Conservation (phyloP, 768 basidiomycete species). For the Serendipita indica region DNA sequence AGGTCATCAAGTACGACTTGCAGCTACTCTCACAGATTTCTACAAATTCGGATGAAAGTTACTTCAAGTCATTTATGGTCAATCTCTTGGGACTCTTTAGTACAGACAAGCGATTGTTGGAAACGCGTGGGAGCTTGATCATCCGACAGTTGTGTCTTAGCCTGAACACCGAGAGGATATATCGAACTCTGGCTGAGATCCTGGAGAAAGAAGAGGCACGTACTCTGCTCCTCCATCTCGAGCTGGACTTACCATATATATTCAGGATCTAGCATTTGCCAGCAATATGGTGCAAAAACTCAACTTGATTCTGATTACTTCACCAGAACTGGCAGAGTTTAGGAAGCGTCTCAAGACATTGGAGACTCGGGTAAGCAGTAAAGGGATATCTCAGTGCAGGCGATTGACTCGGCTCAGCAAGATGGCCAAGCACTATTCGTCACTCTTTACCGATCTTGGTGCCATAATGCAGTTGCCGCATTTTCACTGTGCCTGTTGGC, state of each 20-base stretch:
- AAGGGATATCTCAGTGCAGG: background rate
- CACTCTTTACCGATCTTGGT: slow-evolving; percentile 92
- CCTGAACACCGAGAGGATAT: slow-evolving; percentile 90
- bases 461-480: slow-evolving; percentile 92
- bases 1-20: slow-evolving; percentile 93
- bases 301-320: slow-evolving; percentile 91
- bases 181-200: slow-evolving; percentile 90
- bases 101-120: slow-evolving; percentile 79
- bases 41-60: slow-evolving; percentile 84
- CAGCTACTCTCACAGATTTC: slow-evolving; percentile 95
- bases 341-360: slow-evolving; percentile 82
- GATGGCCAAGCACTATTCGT: slow-evolving; percentile 94
- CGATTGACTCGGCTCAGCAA: slow-evolving; percentile 36
- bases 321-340: slow-evolving; percentile 91
- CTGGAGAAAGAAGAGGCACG: slow-evolving; percentile 92
- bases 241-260: background rate
- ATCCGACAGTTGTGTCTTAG: slow-evolving; percentile 89
- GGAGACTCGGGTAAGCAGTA: slow-evolving; percentile 62
- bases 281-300: slow-evolving; percentile 96
- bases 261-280: slow-evolving; percentile 90
- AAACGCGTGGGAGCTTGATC: slow-evolving; percentile 86
- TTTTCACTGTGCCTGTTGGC: slow-evolving; percentile 93
- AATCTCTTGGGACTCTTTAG: slow-evolving; percentile 90
- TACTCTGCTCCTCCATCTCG: background rate
- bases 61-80: slow-evolving; percentile 91